Base-by-base conservation (phyloP, 2,329 filamentous ascomycete species). In the Pseudohalonectria lignicola region DNA sequence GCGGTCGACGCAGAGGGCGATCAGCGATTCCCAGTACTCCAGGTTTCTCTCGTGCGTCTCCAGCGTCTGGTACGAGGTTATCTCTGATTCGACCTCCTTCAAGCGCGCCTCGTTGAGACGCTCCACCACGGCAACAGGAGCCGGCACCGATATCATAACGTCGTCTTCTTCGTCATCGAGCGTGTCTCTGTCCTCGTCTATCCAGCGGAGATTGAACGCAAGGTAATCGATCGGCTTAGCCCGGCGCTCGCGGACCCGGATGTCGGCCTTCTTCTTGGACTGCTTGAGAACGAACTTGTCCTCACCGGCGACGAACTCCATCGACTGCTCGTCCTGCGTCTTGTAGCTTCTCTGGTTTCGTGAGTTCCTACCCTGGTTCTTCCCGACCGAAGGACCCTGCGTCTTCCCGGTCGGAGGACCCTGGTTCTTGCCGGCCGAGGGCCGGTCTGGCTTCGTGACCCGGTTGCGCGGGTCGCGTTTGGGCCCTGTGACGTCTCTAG, bases 211-310 rank as follows among this genome's bases (percentile, higher is more conserved):
- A 43, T 85, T 93, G 52, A 96, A 92, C 1, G 88, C 86, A 33
- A 98, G 74, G 69, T 85, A 88, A 63, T 98, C 92, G 52, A 96
- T 90, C 9, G 90, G 84, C 54, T 86, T 88, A 40, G 90, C 88
- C 48, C 93, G 78, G 10, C 84, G 83, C 59, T 93, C 88, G 49
- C 87, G 85, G 33, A 96, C 87, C 30, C 92, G 82, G 49, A 98
- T 93, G 47, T 88, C 85, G 31, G 92, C 90, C 67, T 95, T 96
- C 67, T 93, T 96, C 70, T 96, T 98, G 34, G 90, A 83, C 62
- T 98, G 92, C 60, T 87, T 88, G 53, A 98, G 67, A 40, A 96
- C 92, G 53, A 98, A 98, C 46, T 82, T 80, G 64, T 98, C 92
- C 59, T 98, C 92, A 50, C 94, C 85, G 37, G 90, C 85, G 16